phyloP scores from a whole-genome alignment of 192 early-diverging fungal species.

The Diversispora epigaea region DNA sequence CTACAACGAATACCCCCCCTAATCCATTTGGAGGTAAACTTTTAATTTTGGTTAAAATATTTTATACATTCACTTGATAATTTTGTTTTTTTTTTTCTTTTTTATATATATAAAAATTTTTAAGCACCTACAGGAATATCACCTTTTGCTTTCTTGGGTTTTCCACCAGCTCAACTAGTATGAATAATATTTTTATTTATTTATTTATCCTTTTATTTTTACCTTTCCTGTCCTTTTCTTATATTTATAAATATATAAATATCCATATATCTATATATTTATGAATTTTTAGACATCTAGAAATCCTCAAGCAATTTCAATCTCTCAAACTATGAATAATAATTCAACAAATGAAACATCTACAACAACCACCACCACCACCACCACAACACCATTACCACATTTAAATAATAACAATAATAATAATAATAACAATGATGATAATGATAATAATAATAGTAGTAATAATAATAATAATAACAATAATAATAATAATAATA shows the following conservation, averaged over 20 bases:
- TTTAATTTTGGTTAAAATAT: not conserved
- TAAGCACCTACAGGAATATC: conserved; percentile 1
- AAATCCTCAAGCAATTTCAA: no score
- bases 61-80: not conserved
- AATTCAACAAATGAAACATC: no score
- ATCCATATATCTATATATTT: no score
- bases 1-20: not conserved
- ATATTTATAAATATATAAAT: not conserved
- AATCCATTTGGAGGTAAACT: conserved; percentile 37
- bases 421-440: no score
- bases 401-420: no score
- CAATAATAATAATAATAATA: not conserved
- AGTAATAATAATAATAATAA: not conserved
- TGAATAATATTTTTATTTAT: not conserved
- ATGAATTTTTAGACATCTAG: no score
- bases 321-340: no score
- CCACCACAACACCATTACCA: no score
- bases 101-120: not conserved
- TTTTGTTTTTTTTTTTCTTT: not conserved
- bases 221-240: no score
- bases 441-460: no score
- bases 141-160: conserved; percentile 2
- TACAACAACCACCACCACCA: no score
- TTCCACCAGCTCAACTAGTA: conserved; percentile 18
- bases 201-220: no score